A percentile compares a stretch with the other conserved stretches of the same genome.
Evolutionary conservation across 164 flowering plant species (phyloP).

Genomic region (Magnolia officinalis): DNA sequence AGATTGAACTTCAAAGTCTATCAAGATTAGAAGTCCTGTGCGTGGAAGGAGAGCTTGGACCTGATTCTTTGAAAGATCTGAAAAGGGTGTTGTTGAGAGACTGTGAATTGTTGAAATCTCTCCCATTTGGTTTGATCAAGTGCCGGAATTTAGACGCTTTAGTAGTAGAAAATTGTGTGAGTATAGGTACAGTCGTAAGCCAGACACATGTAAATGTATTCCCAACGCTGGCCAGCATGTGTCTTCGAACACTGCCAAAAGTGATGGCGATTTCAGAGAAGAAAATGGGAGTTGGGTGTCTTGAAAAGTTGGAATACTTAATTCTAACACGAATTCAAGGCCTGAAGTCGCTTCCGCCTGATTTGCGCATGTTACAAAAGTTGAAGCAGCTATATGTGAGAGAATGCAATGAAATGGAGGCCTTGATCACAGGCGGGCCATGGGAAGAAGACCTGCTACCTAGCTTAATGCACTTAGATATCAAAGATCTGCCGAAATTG

Average conservation of each 20-base stretch:
- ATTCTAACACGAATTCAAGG: not conserved
- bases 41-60: conserved; percentile 1
- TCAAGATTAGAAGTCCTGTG: not conserved
- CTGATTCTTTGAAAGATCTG: not conserved
- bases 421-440: not conserved
- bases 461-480: not conserved
- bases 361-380: not conserved
- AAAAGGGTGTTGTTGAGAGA: not conserved
- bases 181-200: not conserved
- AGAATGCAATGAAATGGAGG: not conserved
- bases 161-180: not conserved
- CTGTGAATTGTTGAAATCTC: not conserved
- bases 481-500: conserved; percentile 4
- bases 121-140: conserved; percentile 5
- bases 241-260: not conserved
- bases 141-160: not conserved
- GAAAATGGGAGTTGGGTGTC: conserved; percentile 1
- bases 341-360: not conserved
- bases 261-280: conserved; percentile 2
- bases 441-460: not conserved
- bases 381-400: not conserved
- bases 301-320: not conserved
- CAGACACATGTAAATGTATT: not conserved
- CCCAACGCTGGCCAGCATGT: not conserved
- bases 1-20: not conserved